phyloP scores from a whole-genome alignment of 306 rosid genomes.

The Styphnolobium japonicum region DNA sequence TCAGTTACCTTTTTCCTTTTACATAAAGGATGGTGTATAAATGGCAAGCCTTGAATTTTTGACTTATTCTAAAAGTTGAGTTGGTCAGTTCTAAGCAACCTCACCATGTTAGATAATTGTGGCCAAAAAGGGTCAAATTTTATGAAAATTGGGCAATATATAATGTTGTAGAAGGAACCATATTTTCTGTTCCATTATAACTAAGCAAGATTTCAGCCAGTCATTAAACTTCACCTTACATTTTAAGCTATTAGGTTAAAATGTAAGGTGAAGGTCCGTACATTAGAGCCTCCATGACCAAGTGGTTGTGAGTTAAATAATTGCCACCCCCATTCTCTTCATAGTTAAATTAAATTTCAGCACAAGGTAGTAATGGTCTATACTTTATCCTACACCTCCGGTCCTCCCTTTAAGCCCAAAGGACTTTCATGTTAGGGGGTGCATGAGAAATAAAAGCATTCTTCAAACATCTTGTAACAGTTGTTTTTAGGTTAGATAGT shows the following conservation, averaged over 20 bases:
- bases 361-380: neutral
- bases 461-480: neutral
- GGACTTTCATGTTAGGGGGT: neutral
- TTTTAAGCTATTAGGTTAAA: neutral
- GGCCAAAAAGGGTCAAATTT: neutral
- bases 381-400: no score
- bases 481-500: neutral
- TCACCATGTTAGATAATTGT: neutral
- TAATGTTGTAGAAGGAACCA: neutral
- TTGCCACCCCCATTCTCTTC: neutral
- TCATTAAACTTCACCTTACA: neutral
- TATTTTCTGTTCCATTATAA: neutral
- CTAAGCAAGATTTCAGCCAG: neutral
- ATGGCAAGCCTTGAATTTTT: neutral
- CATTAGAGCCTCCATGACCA: neutral
- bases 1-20: neutral
- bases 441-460: neutral
- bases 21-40: neutral
- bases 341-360: neutral
- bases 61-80: neutral
- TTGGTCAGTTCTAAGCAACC: neutral
- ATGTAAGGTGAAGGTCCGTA: neutral
- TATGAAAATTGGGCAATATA: neutral
- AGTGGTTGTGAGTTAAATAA: neutral
- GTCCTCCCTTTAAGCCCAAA: neutral